A percentile compares a stretch with the other conserved stretches of the same genome.
Conservation (phyloP, 2,329 filamentous ascomycete species). For the Aspergillus thermomutatus region DNA sequence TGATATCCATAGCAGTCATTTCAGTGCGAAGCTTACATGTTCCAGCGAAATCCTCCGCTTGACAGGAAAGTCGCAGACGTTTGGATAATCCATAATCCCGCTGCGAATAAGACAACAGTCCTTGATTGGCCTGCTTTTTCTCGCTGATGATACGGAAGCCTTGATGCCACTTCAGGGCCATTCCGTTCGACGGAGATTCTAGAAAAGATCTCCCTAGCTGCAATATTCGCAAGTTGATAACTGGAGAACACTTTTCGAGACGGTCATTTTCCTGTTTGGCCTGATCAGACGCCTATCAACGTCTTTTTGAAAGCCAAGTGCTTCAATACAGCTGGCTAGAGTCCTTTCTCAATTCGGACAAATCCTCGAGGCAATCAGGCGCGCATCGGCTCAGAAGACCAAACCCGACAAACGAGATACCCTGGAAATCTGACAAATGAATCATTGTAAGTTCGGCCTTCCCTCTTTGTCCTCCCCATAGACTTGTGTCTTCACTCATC, state of each 20-base stretch:
- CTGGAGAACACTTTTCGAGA: conserved; percentile 2
- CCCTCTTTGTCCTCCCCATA: conserved; percentile 1
- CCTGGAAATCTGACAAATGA: conserved; percentile 15
- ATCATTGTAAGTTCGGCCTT: conserved; percentile 18
- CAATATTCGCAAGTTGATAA: neutral
- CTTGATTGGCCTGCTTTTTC: neutral
- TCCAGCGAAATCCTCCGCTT: neutral
- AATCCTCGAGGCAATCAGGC: conserved; percentile 20
- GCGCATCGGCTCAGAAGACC: conserved; percentile 9
- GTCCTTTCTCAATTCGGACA: conserved; percentile 20
- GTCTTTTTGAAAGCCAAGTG: conserved; percentile 11
- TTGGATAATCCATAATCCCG: neutral
- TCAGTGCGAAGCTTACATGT: neutral
- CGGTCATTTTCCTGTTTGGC: conserved; percentile 10
- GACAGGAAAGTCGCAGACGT: neutral
- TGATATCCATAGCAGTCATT: neutral
- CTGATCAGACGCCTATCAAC: conserved; percentile 14
- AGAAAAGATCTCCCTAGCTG: neutral
- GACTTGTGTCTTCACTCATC: conserved; percentile 13
- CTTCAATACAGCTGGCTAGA: conserved; percentile 18
- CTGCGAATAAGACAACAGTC: neutral
- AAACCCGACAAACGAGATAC: neutral
- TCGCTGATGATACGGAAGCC: neutral
- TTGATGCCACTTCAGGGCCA: neutral
- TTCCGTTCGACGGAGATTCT: conserved; percentile 3